phyloP scores from a whole-genome alignment of 257 asterid genomes.

The Scutellaria minor region DNA sequence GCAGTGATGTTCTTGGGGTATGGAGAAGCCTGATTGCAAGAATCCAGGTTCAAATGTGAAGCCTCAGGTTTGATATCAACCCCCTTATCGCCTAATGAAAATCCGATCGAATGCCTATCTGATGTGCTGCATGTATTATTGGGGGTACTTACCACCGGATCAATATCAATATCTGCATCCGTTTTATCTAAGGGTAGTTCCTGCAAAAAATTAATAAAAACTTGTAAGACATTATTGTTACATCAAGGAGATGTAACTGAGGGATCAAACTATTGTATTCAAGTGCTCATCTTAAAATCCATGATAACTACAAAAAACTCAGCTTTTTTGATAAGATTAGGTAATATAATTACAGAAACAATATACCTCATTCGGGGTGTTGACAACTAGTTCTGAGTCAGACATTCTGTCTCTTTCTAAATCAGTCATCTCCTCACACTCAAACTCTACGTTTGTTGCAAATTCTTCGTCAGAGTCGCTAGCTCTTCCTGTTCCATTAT shows the following conservation, averaged over 20 bases:
- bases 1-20: slow-evolving; percentile 30
- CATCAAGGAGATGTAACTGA: slow-evolving; percentile 11
- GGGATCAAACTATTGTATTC: slow-evolving; percentile 13
- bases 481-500: slow-evolving; percentile 98
- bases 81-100: slow-evolving; percentile 32
- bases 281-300: slow-evolving; percentile 9
- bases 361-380: slow-evolving; percentile 75
- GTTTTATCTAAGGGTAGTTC: slow-evolving; percentile 48
- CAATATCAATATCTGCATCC: slow-evolving; percentile 44
- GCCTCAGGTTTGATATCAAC: slow-evolving; percentile 31
- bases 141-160: slow-evolving; percentile 20
- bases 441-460: slow-evolving; percentile 90
- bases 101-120: slow-evolving; percentile 32
- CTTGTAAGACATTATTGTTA: slow-evolving; percentile 19
- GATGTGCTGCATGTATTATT: slow-evolving; percentile 42
- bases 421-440: slow-evolving; percentile 97
- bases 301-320: no score
- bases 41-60: slow-evolving; percentile 50
- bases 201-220: slow-evolving; percentile 38
- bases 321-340: no score
- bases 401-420: slow-evolving; percentile 81
- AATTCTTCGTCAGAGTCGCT: slow-evolving; percentile 97
- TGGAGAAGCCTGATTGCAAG: slow-evolving; percentile 54
- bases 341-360: no score
- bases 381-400: slow-evolving; percentile 59